Conservation (phyloP, 2,329 filamentous ascomycete species). For the Verticillium klebahnii region DNA sequence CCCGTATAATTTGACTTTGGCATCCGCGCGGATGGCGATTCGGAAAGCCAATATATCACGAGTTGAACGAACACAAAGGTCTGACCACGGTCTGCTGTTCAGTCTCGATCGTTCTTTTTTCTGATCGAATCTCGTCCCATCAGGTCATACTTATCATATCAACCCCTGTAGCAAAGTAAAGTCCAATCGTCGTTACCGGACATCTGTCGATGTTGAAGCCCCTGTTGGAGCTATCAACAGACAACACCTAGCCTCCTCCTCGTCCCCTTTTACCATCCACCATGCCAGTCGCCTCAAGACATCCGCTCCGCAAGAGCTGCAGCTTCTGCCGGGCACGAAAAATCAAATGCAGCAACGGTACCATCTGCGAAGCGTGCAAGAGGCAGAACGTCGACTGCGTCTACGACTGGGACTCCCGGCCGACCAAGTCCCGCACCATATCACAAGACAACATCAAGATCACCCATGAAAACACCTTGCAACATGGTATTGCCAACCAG, state of each 20-base stretch:
- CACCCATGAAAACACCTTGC: constrained; percentile 2
- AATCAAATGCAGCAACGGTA: constrained; percentile 33
- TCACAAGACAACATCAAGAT: constrained; percentile 19
- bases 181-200: no score
- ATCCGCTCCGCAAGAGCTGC: constrained; percentile 28
- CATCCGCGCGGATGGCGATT: no score
- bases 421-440: constrained; percentile 21
- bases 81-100: no score
- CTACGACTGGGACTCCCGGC: constrained; percentile 29
- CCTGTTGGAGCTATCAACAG: no score
- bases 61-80: no score
- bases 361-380: constrained; percentile 30
- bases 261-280: not conserved
- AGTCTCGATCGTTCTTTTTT: no score
- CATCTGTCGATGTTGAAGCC: no score
- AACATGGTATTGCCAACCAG: not conserved
- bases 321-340: constrained; percentile 31
- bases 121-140: no score
- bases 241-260: not conserved
- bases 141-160: no score
- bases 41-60: no score
- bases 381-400: constrained; percentile 31
- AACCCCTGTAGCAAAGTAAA: no score
- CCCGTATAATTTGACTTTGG: no score
- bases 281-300: constrained; percentile 16